Percentiles rank a stretch among this genome's conserved stretches.
phyloP scores from a whole-genome alignment of 768 basidiomycete species.

The Macrocybe gigantea region DNA sequence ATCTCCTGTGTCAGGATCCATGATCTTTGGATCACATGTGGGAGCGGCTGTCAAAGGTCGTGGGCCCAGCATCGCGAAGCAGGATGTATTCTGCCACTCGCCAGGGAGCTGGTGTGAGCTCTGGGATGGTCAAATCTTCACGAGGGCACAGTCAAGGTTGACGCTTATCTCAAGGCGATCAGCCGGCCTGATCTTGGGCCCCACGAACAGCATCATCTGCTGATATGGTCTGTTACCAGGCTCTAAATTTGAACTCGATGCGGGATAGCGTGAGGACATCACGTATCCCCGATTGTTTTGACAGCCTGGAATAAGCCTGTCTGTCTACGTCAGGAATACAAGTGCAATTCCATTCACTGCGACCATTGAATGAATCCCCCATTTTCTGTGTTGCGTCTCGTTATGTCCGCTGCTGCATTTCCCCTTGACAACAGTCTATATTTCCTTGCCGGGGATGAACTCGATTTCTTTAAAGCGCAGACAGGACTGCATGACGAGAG shows the following conservation, averaged over 20 bases:
- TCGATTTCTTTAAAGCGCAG: slow-evolving; percentile 11
- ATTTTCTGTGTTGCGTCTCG: too few relatives aligned
- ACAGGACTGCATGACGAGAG: slow-evolving; percentile 14
- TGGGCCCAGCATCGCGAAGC: background rate
- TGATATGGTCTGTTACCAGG: slow-evolving; percentile 20
- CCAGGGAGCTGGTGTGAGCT: slow-evolving; percentile 28
- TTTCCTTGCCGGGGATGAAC: slow-evolving; percentile 3
- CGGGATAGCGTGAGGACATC: too few relatives aligned
- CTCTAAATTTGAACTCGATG: slow-evolving; percentile 5
- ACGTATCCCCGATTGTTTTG: too few relatives aligned
- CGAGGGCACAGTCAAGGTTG: slow-evolving; percentile 23
- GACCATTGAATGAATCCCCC: too few relatives aligned
- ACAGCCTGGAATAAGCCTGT: too few relatives aligned
- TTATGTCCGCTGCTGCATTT: background rate
- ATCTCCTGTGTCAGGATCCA: slow-evolving; percentile 35
- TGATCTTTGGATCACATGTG: slow-evolving; percentile 38
- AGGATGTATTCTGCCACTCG: slow-evolving; percentile 28
- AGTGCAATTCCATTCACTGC: too few relatives aligned
- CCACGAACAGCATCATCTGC: slow-evolving; percentile 4
- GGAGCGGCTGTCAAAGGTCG: slow-evolving; percentile 26
- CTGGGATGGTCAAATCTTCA: slow-evolving; percentile 30
- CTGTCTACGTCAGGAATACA: too few relatives aligned
- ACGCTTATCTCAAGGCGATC: slow-evolving; percentile 15
- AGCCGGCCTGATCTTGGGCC: slow-evolving; percentile 3
- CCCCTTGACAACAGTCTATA: slow-evolving; percentile 1